Evolutionary conservation across 140 eudicot species (phyloP).

Genomic region (Erigeron philadelphicus): DNA sequence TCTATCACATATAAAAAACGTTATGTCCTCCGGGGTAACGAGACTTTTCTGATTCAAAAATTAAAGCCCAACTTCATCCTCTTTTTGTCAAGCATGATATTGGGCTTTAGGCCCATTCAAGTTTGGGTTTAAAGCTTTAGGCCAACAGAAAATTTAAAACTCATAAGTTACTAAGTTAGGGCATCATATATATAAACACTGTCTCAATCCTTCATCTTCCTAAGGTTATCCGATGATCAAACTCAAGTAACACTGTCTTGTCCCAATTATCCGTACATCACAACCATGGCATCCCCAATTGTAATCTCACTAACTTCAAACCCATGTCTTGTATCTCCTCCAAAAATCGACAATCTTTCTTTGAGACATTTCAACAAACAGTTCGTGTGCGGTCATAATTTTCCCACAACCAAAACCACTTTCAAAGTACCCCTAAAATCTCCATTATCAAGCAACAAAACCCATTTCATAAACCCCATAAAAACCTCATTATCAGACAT

Average conservation of each 20-base stretch:
- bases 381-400: slow-evolving; percentile 24
- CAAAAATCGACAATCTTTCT: slow-evolving; percentile 24
- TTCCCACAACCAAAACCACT: slow-evolving; percentile 17
- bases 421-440: slow-evolving; percentile 16
- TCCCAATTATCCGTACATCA: neutral
- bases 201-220: slow-evolving; percentile 9
- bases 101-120: slow-evolving; percentile 24
- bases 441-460: slow-evolving; percentile 15
- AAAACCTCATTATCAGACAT: slow-evolving; percentile 44
- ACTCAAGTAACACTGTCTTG: slow-evolving; percentile 15
- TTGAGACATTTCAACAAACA: slow-evolving; percentile 69
- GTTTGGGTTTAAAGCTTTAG: neutral
- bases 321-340: slow-evolving; percentile 21
- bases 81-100: neutral
- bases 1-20: no score
- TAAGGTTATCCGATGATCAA: slow-evolving; percentile 36
- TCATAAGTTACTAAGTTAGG: no score
- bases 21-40: no score
- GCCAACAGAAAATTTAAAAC: no score
- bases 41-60: no score
- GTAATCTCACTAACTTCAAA: slow-evolving; percentile 25
- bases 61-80: no score
- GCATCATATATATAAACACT: slow-evolving; percentile 11
- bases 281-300: slow-evolving; percentile 31
- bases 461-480: slow-evolving; percentile 32